Evolutionary conservation across 805 yeast genomes (phyloP).

Genomic region (Lipomyces kockii): DNA sequence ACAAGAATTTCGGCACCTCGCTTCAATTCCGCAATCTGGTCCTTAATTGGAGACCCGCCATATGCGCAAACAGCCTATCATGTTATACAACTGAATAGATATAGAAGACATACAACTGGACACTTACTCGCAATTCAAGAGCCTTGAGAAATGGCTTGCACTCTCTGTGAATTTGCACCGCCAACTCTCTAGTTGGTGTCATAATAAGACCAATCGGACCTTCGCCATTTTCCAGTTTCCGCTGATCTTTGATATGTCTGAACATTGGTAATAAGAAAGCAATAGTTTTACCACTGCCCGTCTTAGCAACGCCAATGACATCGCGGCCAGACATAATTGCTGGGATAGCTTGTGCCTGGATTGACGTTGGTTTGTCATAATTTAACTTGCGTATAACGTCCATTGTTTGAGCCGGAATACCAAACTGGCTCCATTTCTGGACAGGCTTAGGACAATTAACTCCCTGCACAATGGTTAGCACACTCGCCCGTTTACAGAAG

Average conservation of each 20-base stretch:
- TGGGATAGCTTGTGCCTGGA: slow-evolving; percentile 90
- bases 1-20: slow-evolving; percentile 80
- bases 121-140: slow-evolving; percentile 48
- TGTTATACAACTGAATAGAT: background rate
- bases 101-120: background rate
- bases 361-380: slow-evolving; percentile 75
- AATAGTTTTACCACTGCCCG: slow-evolving; percentile 95
- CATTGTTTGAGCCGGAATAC: slow-evolving; percentile 66
- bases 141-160: slow-evolving; percentile 60
- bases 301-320: slow-evolving; percentile 90
- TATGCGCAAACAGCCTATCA: slow-evolving; percentile 72
- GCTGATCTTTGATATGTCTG: slow-evolving; percentile 80
- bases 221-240: slow-evolving; percentile 53
- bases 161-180: slow-evolving; percentile 78
- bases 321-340: slow-evolving; percentile 89
- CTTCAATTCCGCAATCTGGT: slow-evolving; percentile 79
- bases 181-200: slow-evolving; percentile 92
- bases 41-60: slow-evolving; percentile 85
- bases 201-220: slow-evolving; percentile 82
- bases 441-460: slow-evolving; percentile 65
- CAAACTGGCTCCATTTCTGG: slow-evolving; percentile 77
- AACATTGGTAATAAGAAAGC: slow-evolving; percentile 84
- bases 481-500: background rate
- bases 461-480: slow-evolving; percentile 49
- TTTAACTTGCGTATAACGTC: slow-evolving; percentile 56